Conservation (phyloP, 805 yeast species). For the Yarrowia osloensis region DNA sequence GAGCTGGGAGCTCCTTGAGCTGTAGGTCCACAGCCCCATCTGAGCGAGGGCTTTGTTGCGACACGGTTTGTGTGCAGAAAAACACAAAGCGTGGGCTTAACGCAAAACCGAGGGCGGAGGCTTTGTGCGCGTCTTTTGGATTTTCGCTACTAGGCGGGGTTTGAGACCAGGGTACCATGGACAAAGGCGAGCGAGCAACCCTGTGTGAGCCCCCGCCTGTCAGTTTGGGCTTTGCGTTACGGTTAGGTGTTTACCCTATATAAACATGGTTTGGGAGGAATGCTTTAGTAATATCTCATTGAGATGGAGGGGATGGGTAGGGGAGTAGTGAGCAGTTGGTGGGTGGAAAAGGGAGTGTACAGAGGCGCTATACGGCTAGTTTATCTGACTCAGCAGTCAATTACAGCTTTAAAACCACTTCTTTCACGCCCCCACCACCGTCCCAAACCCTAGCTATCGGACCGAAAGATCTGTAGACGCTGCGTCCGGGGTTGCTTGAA, state of each 20-base stretch:
- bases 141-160: slow-evolving; percentile 27
- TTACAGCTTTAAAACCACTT: no score
- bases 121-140: neutral
- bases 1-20: no score
- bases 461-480: neutral
- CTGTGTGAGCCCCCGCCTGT: slow-evolving; percentile 12
- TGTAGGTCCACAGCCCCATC: slow-evolving; percentile 17
- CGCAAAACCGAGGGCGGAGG: neutral
- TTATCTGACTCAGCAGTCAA: no score
- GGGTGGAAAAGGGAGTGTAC: no score
- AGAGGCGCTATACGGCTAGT: no score
- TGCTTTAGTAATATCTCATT: neutral
- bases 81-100: neutral
- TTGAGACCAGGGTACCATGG: slow-evolving; percentile 26
- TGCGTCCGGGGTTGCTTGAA: slow-evolving; percentile 1
- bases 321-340: no score
- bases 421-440: no score
- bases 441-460: no score
- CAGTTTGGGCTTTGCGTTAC: neutral
- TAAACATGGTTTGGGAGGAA: slow-evolving; percentile 4
- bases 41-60: neutral
- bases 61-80: neutral
- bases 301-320: neutral
- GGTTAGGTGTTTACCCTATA: slow-evolving; percentile 12
- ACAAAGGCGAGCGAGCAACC: slow-evolving; percentile 21